Percentiles rank a stretch among this genome's conserved stretches.
phyloP scores from a whole-genome alignment of 306 rosid species.

The Rubus parviflorus region DNA sequence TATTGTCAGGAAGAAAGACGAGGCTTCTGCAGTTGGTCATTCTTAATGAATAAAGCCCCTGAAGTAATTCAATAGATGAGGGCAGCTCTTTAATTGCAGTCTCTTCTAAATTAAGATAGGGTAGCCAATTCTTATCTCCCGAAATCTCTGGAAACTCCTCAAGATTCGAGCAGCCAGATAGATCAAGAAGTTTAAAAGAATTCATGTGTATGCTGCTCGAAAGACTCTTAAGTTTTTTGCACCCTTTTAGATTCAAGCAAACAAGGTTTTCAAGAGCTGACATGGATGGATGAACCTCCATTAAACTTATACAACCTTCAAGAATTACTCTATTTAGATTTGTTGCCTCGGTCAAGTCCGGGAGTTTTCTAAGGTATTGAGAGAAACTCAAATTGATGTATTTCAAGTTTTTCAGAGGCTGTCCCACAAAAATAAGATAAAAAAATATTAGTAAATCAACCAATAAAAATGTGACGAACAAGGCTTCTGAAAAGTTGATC shows the following conservation, averaged over 20 bases:
- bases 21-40: too few relatives aligned
- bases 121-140: too few relatives aligned
- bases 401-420: conserved; percentile 9
- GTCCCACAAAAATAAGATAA: too few relatives aligned
- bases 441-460: too few relatives aligned
- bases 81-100: conserved; percentile 9
- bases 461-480: background rate
- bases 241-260: background rate
- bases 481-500: too few relatives aligned
- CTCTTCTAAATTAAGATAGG: background rate
- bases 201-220: too few relatives aligned
- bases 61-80: too few relatives aligned
- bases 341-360: conserved; percentile 13
- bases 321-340: background rate
- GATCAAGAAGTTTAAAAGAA: too few relatives aligned
- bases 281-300: background rate
- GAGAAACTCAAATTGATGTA: conserved; percentile 1
- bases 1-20: too few relatives aligned
- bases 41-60: too few relatives aligned
- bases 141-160: too few relatives aligned
- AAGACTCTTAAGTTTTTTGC: background rate
- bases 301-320: conserved; percentile 6
- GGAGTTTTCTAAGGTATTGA: conserved; percentile 3
- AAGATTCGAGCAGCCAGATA: too few relatives aligned
- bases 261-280: background rate